A percentile compares a stretch with the other conserved stretches of the same genome.
Conservation (phyloP, 2,329 filamentous ascomycete genomes). For the Aureobasidium sp. region DNA sequence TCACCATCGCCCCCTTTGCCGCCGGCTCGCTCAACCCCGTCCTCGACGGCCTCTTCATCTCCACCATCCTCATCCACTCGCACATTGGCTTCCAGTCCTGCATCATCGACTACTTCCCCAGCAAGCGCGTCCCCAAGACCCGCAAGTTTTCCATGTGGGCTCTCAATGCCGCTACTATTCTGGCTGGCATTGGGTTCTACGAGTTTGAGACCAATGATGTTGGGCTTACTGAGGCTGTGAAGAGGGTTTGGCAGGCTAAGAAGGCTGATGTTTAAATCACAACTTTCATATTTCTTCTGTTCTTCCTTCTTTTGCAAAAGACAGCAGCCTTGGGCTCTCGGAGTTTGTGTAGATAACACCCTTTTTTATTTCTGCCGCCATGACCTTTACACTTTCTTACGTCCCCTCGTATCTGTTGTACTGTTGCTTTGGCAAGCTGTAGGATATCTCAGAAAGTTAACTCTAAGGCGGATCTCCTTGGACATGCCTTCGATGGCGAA, state of each 20-base stretch:
- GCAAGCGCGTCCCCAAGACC: slow-evolving; percentile 58
- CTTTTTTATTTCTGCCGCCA: neutral
- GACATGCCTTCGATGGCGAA: too few relatives aligned
- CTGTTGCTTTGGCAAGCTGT: neutral
- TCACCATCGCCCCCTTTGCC: slow-evolving; percentile 87
- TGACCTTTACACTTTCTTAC: neutral
- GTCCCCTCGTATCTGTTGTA: neutral
- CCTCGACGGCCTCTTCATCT: slow-evolving; percentile 79
- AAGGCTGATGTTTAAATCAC: neutral
- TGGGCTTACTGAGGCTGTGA: slow-evolving; percentile 81
- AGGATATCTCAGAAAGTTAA: neutral
- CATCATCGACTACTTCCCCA: slow-evolving; percentile 87
- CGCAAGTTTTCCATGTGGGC: slow-evolving; percentile 67
- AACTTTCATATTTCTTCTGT: neutral
- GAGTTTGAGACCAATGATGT: slow-evolving; percentile 99
- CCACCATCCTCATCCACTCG: slow-evolving; percentile 78
- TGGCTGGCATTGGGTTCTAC: slow-evolving; percentile 83
- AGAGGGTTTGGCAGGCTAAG: slow-evolving; percentile 80
- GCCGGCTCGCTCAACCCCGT: slow-evolving; percentile 84
- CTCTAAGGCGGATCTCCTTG: neutral
- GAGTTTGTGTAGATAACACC: slow-evolving; percentile 15
- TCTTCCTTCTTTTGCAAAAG: neutral
- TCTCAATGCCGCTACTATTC: slow-evolving; percentile 69
- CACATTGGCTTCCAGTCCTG: slow-evolving; percentile 88
- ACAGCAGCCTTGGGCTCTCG: slow-evolving; percentile 9